Evolutionary conservation across 176 grass and related monocot genomes (phyloP).

Genomic region (Rhynchospora pubera): DNA sequence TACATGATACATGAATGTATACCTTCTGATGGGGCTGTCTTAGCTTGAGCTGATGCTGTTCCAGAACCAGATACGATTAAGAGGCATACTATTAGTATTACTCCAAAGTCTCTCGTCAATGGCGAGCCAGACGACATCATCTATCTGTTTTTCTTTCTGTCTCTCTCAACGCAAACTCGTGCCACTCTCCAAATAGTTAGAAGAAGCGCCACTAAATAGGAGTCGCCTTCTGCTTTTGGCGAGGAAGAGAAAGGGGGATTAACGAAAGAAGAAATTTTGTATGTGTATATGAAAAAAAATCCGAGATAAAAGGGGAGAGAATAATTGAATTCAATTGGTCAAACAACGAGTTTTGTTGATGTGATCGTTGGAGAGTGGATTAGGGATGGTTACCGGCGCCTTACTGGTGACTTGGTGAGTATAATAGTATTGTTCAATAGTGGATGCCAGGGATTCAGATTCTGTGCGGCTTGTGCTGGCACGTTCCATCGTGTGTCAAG

Average conservation of each 20-base stretch:
- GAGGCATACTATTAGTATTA: background rate
- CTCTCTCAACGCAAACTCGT: background rate
- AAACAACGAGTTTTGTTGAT: background rate
- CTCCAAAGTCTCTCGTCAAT: conserved; percentile 17
- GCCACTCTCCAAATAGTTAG: background rate
- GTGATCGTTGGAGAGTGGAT: background rate
- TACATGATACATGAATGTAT: background rate
- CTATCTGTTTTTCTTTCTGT: no score
- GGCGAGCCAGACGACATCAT: background rate
- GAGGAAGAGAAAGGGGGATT: background rate
- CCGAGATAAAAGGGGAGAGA: background rate
- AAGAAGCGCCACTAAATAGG: background rate
- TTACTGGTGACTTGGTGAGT: no score
- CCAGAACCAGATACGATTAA: conserved; percentile 14
- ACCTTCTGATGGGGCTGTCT: conserved; percentile 33
- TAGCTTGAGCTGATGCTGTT: conserved; percentile 19
- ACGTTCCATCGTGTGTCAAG: background rate
- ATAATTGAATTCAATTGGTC: background rate
- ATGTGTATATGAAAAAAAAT: background rate
- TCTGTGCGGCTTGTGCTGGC: background rate
- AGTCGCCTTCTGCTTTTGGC: background rate
- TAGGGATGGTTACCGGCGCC: no score
- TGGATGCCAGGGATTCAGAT: background rate
- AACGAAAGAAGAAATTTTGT: background rate
- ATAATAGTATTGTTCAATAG: no score